Evolutionary conservation across 2,329 filamentous ascomycete species (phyloP).

Genomic region (Diaporthe capsici): DNA sequence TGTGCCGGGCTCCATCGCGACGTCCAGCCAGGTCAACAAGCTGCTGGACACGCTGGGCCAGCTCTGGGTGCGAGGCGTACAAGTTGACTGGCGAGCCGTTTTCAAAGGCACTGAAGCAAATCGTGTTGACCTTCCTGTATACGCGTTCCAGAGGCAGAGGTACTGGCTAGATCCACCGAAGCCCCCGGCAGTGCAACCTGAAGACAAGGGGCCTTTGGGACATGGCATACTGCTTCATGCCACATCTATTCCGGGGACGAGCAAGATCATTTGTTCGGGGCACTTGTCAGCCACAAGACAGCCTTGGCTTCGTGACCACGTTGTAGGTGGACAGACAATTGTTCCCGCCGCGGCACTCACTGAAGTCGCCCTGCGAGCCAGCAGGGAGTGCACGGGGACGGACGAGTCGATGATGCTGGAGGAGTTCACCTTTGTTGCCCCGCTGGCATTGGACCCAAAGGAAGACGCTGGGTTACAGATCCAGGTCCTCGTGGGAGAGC

Average conservation of each 20-base stretch:
- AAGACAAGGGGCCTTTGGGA: background rate
- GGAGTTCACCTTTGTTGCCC: background rate
- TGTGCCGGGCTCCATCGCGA: conserved; percentile 8
- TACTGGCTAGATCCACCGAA: conserved; percentile 23
- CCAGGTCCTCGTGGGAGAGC: background rate
- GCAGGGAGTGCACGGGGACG: background rate
- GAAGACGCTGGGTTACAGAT: background rate
- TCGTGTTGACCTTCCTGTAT: conserved; percentile 12
- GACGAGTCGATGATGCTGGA: background rate
- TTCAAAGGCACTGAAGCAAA: background rate
- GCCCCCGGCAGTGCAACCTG: background rate
- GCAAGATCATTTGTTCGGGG: background rate
- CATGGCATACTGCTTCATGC: background rate
- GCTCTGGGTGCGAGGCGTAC: conserved; percentile 21
- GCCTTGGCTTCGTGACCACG: conserved; percentile 8
- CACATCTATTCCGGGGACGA: background rate
- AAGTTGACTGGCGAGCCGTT: conserved; percentile 11
- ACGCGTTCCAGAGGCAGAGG: conserved; percentile 23
- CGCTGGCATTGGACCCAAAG: background rate
- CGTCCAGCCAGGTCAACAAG: background rate
- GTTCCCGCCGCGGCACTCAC: background rate
- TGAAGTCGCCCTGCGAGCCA: background rate
- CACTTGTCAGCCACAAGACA: background rate
- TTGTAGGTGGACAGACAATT: background rate
- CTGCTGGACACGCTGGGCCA: conserved; percentile 5